A percentile compares a stretch with the other conserved stretches of the same genome.
These are phyloP conservation scores for Sanghuangporus weigelae DNA, from an alignment of 1,284 basidiomycete genomes.

Conservation along the genomic window DNA sequence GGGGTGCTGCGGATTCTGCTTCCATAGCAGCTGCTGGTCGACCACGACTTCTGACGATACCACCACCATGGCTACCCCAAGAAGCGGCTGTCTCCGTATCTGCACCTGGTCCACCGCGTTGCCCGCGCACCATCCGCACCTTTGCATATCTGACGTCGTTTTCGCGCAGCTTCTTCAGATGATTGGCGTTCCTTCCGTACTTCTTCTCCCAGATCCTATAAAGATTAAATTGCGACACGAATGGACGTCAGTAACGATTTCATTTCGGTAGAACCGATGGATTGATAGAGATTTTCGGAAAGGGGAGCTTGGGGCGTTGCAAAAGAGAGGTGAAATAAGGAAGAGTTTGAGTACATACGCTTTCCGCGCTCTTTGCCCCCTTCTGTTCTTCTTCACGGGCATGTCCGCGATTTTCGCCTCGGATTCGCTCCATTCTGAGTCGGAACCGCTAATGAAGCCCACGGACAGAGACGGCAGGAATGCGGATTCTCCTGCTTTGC, in stretches of 20 bases:
- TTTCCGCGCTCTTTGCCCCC: slow-evolving; percentile 87
- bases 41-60: not conserved
- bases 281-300: not conserved
- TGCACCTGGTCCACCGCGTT: slow-evolving; percentile 14
- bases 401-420: slow-evolving; percentile 55
- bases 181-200: slow-evolving; percentile 87
- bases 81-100: not conserved
- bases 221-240: not conserved
- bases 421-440: slow-evolving; percentile 72
- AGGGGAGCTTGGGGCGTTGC: not conserved
- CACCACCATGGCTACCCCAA: not conserved
- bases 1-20: not conserved
- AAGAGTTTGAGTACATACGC: slow-evolving; percentile 57
- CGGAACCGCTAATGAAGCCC: slow-evolving; percentile 75
- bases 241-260: not conserved
- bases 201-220: slow-evolving; percentile 96
- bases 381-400: slow-evolving; percentile 73
- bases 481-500: slow-evolving; percentile 48
- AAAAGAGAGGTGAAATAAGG: slow-evolving; percentile 14
- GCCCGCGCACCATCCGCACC: slow-evolving; percentile 3
- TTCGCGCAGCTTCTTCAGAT: slow-evolving; percentile 66
- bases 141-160: slow-evolving; percentile 21
- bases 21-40: not conserved
- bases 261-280: not conserved
- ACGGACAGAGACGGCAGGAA: slow-evolving; percentile 87